Evolutionary conservation across 2,329 filamentous ascomycete species (phyloP), one percentile per base, ranked within the genome.

Genomic region (Claviceps lovelessii): DNA sequence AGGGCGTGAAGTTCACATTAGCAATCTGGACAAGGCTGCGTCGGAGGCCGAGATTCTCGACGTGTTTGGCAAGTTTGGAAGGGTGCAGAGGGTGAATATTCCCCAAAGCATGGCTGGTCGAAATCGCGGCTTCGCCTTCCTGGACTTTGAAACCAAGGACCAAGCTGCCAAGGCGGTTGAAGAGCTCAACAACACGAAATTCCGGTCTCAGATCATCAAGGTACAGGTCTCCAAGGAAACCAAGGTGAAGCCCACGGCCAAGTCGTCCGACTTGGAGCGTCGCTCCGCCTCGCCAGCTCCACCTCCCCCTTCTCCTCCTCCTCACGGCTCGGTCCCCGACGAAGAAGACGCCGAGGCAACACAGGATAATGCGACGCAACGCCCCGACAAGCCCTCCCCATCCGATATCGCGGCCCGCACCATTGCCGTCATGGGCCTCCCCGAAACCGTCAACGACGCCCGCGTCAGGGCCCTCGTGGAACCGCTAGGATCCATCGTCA

Each of bases 381-480:
- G 55, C 15, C 51, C 52, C 28, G 45, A 61, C 47, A 64, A 64
- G 13, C 72, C 75, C 19, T 73, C 76, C 0, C 68, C 72, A 8
- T 67, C 67, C 6, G 76, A 81, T 17, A 77, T 80, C 23, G 69
- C 74, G 35, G 80, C 83, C 51, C 83, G 89, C 53, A 93, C 88
- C 0, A 77, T 97, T 51, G 85, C 85, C 10, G 73, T 98, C 33
- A 80, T 96, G 70, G 86, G 90, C 58, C 74, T 98, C 1, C 89
- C 93, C 0, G 93, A 97, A 64, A 97, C 90, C 0, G 81, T 97
- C 63, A 96, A 94, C 60, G 88, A 95, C 63, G 82, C 86, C 1
- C 88, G 90, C 35, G 81, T 98, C 54, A 81, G 81, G 48, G 77
- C 83, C 0, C 73, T 94, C 3, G 82, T 86, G 9, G 85, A 89